Evolutionary conservation across 2,329 filamentous ascomycete species (phyloP), one percentile per base, ranked within the genome.

Genomic region (Alternaria rosae): DNA sequence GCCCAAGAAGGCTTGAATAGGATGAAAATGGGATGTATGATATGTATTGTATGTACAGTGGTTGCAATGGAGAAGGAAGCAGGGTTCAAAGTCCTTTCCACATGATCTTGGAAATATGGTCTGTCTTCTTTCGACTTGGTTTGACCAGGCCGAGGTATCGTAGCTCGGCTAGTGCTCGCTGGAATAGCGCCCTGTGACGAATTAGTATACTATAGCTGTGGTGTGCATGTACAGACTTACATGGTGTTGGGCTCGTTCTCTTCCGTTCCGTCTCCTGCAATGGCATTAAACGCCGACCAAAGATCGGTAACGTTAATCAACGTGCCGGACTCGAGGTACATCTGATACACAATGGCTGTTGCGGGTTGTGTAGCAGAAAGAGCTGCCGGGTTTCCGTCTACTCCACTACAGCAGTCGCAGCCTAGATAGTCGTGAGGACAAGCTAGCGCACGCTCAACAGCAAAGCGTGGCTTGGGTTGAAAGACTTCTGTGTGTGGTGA

Each of bases 121-220:
- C 95, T 23, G 89, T 88, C 84, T 97, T 97, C 84, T 94, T 97
- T 80, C 91, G 92, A 74, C 91, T 98, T 64, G 87, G 86, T 82
- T 95, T 97, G 64, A 98, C 86, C 80, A 97, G 91, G 8, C 95
- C 95, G 72, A 99, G 84, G 56, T 90, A 87, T 78, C 90, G 91
- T 76, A 99, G 80, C 79, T 99, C 95, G 1, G 94, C 92, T 65
- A 98, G 79, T 6, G 88, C 92, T 63, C 89, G 87, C 79, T 97
- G 97, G 80, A 98, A 99, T 61, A 92, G 81, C 43, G 93, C 88
- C 80, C 81, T 84, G 26, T 10, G 72, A 23, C 68, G 35, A 6
- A 30, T 67, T 57, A 63, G 42, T 45, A 28, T 51, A 8, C 10
- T 4, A 25, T 60, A 8, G 25, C 38, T 38, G 28, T 42, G 4